Evolutionary conservation across 768 basidiomycete genomes (phyloP).

Genomic region (Rhizopogon roseolus): DNA sequence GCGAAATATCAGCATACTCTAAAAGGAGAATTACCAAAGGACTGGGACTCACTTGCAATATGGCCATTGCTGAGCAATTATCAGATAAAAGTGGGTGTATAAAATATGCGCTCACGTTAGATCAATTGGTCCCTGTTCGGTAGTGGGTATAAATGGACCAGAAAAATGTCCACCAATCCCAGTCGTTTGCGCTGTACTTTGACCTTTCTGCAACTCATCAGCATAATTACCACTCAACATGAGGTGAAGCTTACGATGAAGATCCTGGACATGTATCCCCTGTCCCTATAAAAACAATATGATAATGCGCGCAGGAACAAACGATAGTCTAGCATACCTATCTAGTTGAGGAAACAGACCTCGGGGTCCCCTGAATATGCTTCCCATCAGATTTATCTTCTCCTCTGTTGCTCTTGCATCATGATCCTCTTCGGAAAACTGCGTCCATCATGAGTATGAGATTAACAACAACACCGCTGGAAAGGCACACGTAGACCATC

Average conservation of each 20-base stretch:
- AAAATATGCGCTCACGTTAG: conserved; percentile 53
- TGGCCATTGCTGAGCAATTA: conserved; percentile 61
- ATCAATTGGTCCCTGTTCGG: conserved; percentile 90
- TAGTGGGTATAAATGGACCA: conserved; percentile 88
- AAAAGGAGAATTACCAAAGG: neutral
- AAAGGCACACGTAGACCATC: conserved; percentile 67
- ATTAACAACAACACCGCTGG: neutral
- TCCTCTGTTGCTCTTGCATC: conserved; percentile 66
- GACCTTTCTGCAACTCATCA: conserved; percentile 50
- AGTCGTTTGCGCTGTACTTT: conserved; percentile 87
- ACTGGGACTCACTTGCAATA: conserved; percentile 52
- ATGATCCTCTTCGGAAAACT: conserved; percentile 76
- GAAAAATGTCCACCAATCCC: conserved; percentile 63
- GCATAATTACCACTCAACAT: neutral
- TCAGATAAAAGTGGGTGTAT: neutral
- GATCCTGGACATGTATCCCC: conserved; percentile 46
- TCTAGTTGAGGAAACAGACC: conserved; percentile 79
- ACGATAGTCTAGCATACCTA: conserved; percentile 38
- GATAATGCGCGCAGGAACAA: neutral
- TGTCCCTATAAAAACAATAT: conserved; percentile 37
- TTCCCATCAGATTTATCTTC: conserved; percentile 51
- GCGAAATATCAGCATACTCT: neutral
- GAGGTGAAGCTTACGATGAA: conserved; percentile 56
- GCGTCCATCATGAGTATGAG: neutral
- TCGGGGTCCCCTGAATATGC: conserved; percentile 57